Base-by-base conservation (phyloP, 78 protist species). In the Dictyostelium capitatum region DNA sequence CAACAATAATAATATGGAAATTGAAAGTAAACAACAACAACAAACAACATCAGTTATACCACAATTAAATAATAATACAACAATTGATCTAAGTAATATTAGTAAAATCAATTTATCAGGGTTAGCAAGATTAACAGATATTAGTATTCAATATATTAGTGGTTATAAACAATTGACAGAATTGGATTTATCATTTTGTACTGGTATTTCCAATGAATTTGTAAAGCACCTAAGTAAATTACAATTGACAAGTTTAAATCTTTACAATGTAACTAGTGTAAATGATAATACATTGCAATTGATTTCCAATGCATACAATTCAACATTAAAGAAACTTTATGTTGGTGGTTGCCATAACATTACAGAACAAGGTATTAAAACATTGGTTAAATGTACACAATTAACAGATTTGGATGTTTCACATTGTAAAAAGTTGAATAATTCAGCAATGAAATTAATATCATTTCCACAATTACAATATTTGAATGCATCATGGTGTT, bases 171-270 rank as follows among this genome's bases (percentile, higher is more conserved):
- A 85, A 46, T 53, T 85, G 32, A 47, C 57, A 59, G 43, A 59
- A n/a, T 75, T 85, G 37, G 56, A 85, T 59, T 47, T 85, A 10
- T 85, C 87, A 62, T 62, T 62, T 80, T 62, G 87, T 80, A 80
- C 78, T 10, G 87, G 75, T 62, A 46, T 80, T 62, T 56, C 73
- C 43, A 46, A 19, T 46, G 73, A 80, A 20, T 62, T 62, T 37
- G 25, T 80, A 20, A 62, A 62, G 47, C 77, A 56, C 46, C 47
- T 64, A 0, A 48, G 37, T 47, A 81, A 57, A 48, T 74, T 72
- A 32, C 92, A 59, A 59, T n/a, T 85, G 46, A 37, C 46, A 54
- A 59, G 65, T 0, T 30, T 85, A 51, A 85, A 85, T 59, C 56
- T 85, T 6, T 85, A 59, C 83, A 62, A 62, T 25, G 64, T 56